Percentiles rank a stretch among this genome's conserved stretches.
These are phyloP conservation scores for Silene uniflora DNA, from an alignment of 148 eudicot genomes.

Conservation along the genomic window DNA sequence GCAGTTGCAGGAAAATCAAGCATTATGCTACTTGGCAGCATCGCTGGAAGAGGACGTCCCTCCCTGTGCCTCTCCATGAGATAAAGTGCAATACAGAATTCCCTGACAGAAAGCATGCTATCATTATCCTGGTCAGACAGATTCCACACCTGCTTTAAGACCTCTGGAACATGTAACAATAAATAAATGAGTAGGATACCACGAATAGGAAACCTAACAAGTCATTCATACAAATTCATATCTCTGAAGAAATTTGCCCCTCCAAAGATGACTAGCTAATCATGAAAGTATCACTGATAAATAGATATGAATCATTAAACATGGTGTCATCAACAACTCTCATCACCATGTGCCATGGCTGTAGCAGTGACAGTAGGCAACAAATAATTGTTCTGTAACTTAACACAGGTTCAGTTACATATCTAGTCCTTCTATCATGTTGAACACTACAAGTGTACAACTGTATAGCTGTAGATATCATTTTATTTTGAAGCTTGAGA, in stretches of 20 bases:
- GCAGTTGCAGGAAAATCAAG: slow-evolving; percentile 54
- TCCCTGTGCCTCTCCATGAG: slow-evolving; percentile 91
- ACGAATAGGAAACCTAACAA: not conserved
- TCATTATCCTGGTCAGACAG: slow-evolving; percentile 99
- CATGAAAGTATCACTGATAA: not conserved
- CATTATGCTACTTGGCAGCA: slow-evolving; percentile 54
- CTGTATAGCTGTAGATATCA: too few relatives aligned
- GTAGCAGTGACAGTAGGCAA: too few relatives aligned
- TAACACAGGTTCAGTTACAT: too few relatives aligned
- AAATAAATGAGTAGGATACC: slow-evolving; percentile 18
- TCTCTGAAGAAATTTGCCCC: not conserved
- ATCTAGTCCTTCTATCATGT: too few relatives aligned
- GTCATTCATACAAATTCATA: not conserved
- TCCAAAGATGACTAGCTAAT: not conserved
- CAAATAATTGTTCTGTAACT: too few relatives aligned
- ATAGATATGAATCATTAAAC: too few relatives aligned
- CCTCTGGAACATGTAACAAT: slow-evolving; percentile 58
- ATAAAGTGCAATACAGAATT: slow-evolving; percentile 94
- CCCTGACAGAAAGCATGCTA: slow-evolving; percentile 94
- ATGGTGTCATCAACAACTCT: too few relatives aligned
- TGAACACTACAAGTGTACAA: too few relatives aligned
- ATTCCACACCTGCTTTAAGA: slow-evolving; percentile 98
- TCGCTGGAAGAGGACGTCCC: slow-evolving; percentile 86
- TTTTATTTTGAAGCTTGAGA: too few relatives aligned
- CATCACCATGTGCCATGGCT: too few relatives aligned